phyloP scores from a whole-genome alignment of 2,329 filamentous ascomycete genomes.

The Ophiocordyceps robertsii region DNA sequence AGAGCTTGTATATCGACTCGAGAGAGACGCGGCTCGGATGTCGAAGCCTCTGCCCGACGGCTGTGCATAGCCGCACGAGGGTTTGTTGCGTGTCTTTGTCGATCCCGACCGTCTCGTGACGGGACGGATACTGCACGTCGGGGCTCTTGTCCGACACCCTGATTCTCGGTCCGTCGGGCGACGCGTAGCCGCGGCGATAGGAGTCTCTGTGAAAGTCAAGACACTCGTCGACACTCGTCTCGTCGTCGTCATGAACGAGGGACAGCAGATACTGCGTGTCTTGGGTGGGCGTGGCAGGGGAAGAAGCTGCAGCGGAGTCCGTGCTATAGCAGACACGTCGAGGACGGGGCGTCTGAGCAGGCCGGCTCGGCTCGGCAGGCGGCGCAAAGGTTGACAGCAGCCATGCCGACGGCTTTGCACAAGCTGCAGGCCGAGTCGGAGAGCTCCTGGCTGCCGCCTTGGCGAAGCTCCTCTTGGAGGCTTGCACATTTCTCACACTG shows the following conservation, averaged over 20 bases:
- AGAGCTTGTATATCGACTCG: conserved; percentile 33
- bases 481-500: conserved; percentile 8
- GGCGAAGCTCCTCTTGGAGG: conserved; percentile 13
- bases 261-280: conserved; percentile 33
- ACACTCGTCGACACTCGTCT: conserved; percentile 36
- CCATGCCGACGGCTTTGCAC: conserved; percentile 22
- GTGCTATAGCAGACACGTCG: conserved; percentile 14
- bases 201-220: conserved; percentile 38
- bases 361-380: conserved; percentile 8
- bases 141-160: conserved; percentile 35
- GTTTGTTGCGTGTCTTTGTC: conserved; percentile 20
- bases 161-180: conserved; percentile 32
- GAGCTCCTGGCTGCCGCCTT: conserved; percentile 6
- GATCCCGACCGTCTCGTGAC: conserved; percentile 22
- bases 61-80: conserved; percentile 25
- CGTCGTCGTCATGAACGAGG: conserved; percentile 36
- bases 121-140: conserved; percentile 32
- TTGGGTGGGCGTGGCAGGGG: conserved; percentile 1
- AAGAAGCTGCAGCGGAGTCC: conserved; percentile 8
- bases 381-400: conserved; percentile 27
- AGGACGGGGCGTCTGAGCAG: conserved; percentile 1
- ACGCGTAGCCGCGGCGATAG: conserved; percentile 39
- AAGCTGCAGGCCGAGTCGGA: conserved; percentile 9
- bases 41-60: conserved; percentile 26
- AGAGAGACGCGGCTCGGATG: conserved; percentile 26